Evolutionary conservation across 345 rosid genomes (phyloP), one percentile per base, ranked within the genome.

Genomic region (Arabidopsis suecica): DNA sequence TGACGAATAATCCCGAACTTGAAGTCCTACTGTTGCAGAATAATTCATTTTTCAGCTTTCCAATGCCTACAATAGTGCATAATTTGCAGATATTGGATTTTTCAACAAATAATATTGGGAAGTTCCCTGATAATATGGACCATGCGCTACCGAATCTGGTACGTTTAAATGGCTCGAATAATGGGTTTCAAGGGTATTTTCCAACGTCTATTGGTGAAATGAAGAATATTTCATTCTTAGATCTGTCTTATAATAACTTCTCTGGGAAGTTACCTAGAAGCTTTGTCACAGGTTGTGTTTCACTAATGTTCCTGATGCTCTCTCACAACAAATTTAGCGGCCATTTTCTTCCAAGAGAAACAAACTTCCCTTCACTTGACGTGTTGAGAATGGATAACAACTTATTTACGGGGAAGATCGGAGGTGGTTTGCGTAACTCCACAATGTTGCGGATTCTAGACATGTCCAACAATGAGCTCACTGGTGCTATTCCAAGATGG

Each of bases 11-110:
- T 40, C 30, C 36, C 30, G 12, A 62, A 18, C 72, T 78, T n/a
- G 20, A 72, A 65, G 69, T 12, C 28, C 47, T 78, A 45, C 47
- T 7, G 14, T 9, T 78, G 20, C 20, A 50, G 28, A 53, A 59
- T 2, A 78, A 78, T 53, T 67, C 44, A n/a, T 78, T 78, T 59
- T 56, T 37, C 0, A 58, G 0, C 1, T 74, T 78, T 9, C 54
- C 11, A 12, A 41, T 56, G 9, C 76, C 47, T 7, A 22, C 25
- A 14, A 5, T 16, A 11, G 25, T 9, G n/a, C 76, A 71, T 37
- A 62, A 16, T 1, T 16, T 71, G 48, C 9, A 4, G 28, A 7
- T 41, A 11, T 38, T 77, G 28, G 76, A 77, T 45, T 0, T 77
- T 9, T 71, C 72, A 5, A 20, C 8, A 0, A 71, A 77, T 71